Base-by-base conservation (phyloP, 2,329 filamentous ascomycete species). In the Zalaria sp. region DNA sequence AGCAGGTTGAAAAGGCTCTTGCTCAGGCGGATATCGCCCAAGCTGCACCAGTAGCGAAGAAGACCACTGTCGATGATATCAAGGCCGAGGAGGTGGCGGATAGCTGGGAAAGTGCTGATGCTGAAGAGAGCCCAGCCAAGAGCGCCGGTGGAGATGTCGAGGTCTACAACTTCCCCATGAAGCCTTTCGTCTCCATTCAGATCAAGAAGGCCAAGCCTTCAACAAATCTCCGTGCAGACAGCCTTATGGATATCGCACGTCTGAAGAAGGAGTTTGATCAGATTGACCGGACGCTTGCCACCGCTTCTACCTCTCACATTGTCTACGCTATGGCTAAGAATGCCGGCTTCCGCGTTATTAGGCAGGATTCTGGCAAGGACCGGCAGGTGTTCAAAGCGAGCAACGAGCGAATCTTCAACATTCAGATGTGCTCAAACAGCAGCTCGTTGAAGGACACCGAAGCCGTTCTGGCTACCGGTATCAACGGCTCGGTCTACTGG, bases 261-360 rank as follows among this genome's bases (percentile, higher is more conserved):
- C 72, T 96, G 49, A 94, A 94, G 72, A 96, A 96, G 66, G 87
- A 94, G 4, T 96, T 96, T 54, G 91, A 98, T 56, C 91, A 96
- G 64, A 81, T 95, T 47, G 91, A 98, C 57, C 83, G 93, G 49
- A 93, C 88, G 48, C 73, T 98, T 28, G 89, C 89, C 39, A 83
- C 88, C 4, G 88, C 89, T 11, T 89, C 86, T 26, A 80, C 85
- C 56, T 82, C 81, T 46, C 94, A 91, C 65, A 96, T 98, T 62
- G 81, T 85, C 4, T 98, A 96, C 55, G 87, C 86, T 35, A 84
- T 94, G 69, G 84, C 84, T 35, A 95, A 93, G 68, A 85, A 87
- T 50, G 87, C 87, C 39, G 91, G 91, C 38, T 77, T 98, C 53
- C 80, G 89, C 43, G 82, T 98, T 43, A 95, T 98, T 56, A 79